Base-by-base conservation (phyloP, 345 rosid species). In the Acer yangbiense region DNA sequence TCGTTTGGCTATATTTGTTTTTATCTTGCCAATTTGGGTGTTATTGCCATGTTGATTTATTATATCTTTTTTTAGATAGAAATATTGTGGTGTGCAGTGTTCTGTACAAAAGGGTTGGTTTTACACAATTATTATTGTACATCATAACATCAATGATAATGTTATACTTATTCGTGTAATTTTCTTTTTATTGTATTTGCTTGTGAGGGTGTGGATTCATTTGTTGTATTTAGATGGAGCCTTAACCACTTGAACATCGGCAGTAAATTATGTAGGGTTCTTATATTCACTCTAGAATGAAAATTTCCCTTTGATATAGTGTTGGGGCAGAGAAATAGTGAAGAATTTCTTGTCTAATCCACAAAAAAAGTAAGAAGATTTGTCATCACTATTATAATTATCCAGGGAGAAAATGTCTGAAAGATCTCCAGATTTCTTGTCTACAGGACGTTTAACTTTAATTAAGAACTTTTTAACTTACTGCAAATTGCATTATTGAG, bases 81-180 rank as follows among this genome's bases (percentile, higher is more conserved):
- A 70, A 5, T 63, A 68, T 69, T 77, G 74, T 72, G 67, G 55
- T 64, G 70, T 75, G 50, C 58, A 17, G 20, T 70, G 52, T 25
- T 46, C 1, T 29, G 32, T 29, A 29, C 20, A 29, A 43, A 72
- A 46, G 57, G 54, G 9, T 68, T 55, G 63, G 20, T 65, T 57
- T 71, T 57, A 41, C 43, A 39, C 20, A 29, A 29, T 29, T 2
- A 32, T 23, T 63, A 18, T 32, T 80, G 64, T 80, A 65, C 25
- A 80, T 64, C 58, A 39, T 48, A 64, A 65, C 58, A 58, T 72
- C n/a, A 46, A 35, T 66, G 76, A 71, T 70, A 46, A 70, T 62
- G 27, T 66, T 67, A 41, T 4, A 17, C 10, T 68, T 57, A 3
- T 23, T 23, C 57, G 46, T 11, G 35, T 65, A 46, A 52, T 76